Percentiles rank a stretch among this genome's conserved stretches.
phyloP scores from a whole-genome alignment of 2,329 filamentous ascomycete genomes.

The Fusarium humuli region DNA sequence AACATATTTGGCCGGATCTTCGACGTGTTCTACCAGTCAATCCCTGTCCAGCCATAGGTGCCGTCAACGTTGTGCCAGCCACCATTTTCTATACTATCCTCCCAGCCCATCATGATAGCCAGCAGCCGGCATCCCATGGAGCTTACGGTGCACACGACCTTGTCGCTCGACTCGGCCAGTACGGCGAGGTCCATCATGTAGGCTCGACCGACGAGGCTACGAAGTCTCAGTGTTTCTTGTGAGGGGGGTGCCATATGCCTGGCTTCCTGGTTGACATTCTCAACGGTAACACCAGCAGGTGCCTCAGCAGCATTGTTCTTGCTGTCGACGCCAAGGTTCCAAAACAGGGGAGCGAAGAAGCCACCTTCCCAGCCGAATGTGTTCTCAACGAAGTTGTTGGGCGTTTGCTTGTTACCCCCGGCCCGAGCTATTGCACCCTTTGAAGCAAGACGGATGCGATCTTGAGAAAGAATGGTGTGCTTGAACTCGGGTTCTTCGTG shows the following conservation, averaged over 20 bases:
- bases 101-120: conserved; percentile 90
- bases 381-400: conserved; percentile 78
- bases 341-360: conserved; percentile 85
- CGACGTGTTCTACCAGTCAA: conserved; percentile 50
- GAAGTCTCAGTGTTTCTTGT: conserved; percentile 70
- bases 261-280: conserved; percentile 43
- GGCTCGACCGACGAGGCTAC: conserved; percentile 81
- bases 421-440: conserved; percentile 62
- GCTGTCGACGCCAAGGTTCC: conserved; percentile 72
- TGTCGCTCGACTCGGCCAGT: conserved; percentile 74
- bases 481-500: conserved; percentile 74
- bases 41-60: conserved; percentile 69
- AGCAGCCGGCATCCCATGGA: conserved; percentile 78
- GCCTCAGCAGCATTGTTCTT: conserved; percentile 55
- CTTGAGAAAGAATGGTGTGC: conserved; percentile 72
- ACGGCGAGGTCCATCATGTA: conserved; percentile 86
- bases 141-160: conserved; percentile 81
- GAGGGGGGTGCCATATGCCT: conserved; percentile 52
- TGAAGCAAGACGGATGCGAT: conserved; percentile 79
- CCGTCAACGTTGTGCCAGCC: conserved; percentile 86
- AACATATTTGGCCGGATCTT: not conserved
- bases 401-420: conserved; percentile 59
- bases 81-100: conserved; percentile 68
- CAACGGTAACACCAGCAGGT: conserved; percentile 44
- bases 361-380: conserved; percentile 89